phyloP scores from a whole-genome alignment of 1,139 yeast species.

The Saccharomyces hybrid region DNA sequence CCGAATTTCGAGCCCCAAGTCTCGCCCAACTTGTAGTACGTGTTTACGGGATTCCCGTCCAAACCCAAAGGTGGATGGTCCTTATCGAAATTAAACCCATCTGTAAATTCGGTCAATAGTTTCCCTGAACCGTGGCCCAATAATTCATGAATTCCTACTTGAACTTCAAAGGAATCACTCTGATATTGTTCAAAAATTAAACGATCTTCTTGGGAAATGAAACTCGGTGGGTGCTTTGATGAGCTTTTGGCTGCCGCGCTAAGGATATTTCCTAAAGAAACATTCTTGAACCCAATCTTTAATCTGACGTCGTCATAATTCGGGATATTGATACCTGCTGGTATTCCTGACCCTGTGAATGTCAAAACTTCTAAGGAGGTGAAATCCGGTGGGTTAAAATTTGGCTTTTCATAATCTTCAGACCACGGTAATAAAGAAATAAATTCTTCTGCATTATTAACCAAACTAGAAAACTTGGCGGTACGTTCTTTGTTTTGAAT shows the following conservation, averaged over 20 bases:
- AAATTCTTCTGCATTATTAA: constrained; percentile 54
- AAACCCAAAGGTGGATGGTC: constrained; percentile 51
- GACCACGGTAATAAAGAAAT: constrained; percentile 73
- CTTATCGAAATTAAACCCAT: constrained; percentile 68
- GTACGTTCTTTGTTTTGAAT: constrained; percentile 86
- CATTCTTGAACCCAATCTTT: constrained; percentile 80
- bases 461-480: constrained; percentile 64
- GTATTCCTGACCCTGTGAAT: constrained; percentile 83
- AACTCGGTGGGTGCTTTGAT: constrained; percentile 61
- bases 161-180: constrained; percentile 81
- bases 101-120: constrained; percentile 54
- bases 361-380: constrained; percentile 84
- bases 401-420: constrained; percentile 64
- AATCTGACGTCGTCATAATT: constrained; percentile 84
- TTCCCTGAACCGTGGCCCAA: constrained; percentile 93
- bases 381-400: constrained; percentile 86
- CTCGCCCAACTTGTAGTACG: constrained; percentile 70
- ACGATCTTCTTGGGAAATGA: constrained; percentile 46
- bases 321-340: constrained; percentile 90
- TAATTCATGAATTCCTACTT: constrained; percentile 85
- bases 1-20: constrained; percentile 90
- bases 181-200: constrained; percentile 61
- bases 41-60: constrained; percentile 48
- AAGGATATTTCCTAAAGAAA: constrained; percentile 76
- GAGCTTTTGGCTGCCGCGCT: constrained; percentile 54